Evolutionary conservation across 2,329 filamentous ascomycete species (phyloP).

Genomic region (Orbilia oligospora): DNA sequence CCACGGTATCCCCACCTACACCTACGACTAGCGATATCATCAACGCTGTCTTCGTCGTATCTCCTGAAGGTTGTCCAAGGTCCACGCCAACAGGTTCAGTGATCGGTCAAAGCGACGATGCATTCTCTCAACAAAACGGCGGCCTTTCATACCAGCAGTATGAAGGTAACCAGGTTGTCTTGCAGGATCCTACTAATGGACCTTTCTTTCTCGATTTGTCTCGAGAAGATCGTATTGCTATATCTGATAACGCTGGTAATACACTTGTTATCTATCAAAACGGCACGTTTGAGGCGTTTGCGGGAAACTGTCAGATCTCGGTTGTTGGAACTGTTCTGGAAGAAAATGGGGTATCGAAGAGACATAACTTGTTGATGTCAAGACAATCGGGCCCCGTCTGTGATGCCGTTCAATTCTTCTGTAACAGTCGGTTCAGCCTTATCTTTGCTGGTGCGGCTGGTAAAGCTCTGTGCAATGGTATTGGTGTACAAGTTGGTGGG

Average conservation of each 20-base stretch:
- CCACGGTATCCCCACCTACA: not conserved
- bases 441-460: slow-evolving; percentile 16
- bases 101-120: slow-evolving; percentile 12
- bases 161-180: slow-evolving; percentile 5
- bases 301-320: slow-evolving; percentile 5
- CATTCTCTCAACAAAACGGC: slow-evolving; percentile 13
- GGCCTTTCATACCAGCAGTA: slow-evolving; percentile 10
- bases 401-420: slow-evolving; percentile 13
- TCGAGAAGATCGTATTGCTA: not conserved
- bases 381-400: slow-evolving; percentile 1
- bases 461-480: slow-evolving; percentile 9
- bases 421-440: slow-evolving; percentile 15
- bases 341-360: slow-evolving; percentile 11
- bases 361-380: not conserved
- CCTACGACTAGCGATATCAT: slow-evolving; percentile 63
- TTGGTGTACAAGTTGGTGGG: slow-evolving; percentile 11
- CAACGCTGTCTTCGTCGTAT: slow-evolving; percentile 39
- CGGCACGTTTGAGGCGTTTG: slow-evolving; percentile 16
- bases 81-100: slow-evolving; percentile 12
- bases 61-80: slow-evolving; percentile 3
- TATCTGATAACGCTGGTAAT: slow-evolving; percentile 17
- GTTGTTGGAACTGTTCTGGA: slow-evolving; percentile 9
- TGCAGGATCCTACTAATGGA: slow-evolving; percentile 1
- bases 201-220: slow-evolving; percentile 10
- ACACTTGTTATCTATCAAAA: slow-evolving; percentile 17